Percentiles rank a stretch among this genome's conserved stretches.
Evolutionary conservation across 345 rosid genomes (phyloP).

Genomic region (Euphorbia peplus): DNA sequence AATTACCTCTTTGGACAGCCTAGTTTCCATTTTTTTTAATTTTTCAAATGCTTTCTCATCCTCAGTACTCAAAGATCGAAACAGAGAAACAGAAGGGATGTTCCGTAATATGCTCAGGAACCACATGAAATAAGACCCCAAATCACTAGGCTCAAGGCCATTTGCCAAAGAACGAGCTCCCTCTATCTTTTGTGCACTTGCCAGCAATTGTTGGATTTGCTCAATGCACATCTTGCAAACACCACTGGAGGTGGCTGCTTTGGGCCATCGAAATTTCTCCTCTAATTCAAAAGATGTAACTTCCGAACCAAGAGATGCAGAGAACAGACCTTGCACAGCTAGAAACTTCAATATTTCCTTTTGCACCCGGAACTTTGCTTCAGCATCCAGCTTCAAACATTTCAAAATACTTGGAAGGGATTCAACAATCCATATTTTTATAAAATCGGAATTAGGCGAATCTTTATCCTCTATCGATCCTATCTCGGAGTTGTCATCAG

Average conservation of each 20-base stretch:
- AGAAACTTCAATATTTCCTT: constrained; percentile 86
- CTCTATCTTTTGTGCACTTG: constrained; percentile 71
- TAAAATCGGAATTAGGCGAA: constrained; percentile 53
- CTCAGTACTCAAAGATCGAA: constrained; percentile 64
- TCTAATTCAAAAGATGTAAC: constrained; percentile 94
- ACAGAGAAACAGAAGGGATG: constrained; percentile 94
- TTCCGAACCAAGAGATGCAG: constrained; percentile 91
- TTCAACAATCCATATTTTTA: constrained; percentile 88
- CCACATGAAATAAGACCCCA: constrained; percentile 73
- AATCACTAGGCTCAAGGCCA: constrained; percentile 61
- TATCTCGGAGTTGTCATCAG: constrained; percentile 94
- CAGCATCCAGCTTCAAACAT: constrained; percentile 63
- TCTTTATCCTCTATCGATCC: constrained; percentile 81
- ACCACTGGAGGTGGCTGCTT: constrained; percentile 60
- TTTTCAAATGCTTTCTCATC: constrained; percentile 70
- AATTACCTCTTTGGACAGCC: constrained; percentile 68
- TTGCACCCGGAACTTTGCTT: constrained; percentile 67
- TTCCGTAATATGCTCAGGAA: constrained; percentile 77
- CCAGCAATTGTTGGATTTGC: constrained; percentile 78
- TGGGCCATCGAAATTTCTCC: constrained; percentile 98
- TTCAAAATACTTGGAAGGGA: constrained; percentile 76
- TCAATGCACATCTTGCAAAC: constrained; percentile 85
- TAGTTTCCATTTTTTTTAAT: constrained; percentile 67
- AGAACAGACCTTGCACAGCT: constrained; percentile 89
- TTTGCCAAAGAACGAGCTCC: constrained; percentile 35